Evolutionary conservation across 352 stramenopile genomes (phyloP), one percentile per base, ranked within the genome.

Genomic region (Albugo candida): DNA sequence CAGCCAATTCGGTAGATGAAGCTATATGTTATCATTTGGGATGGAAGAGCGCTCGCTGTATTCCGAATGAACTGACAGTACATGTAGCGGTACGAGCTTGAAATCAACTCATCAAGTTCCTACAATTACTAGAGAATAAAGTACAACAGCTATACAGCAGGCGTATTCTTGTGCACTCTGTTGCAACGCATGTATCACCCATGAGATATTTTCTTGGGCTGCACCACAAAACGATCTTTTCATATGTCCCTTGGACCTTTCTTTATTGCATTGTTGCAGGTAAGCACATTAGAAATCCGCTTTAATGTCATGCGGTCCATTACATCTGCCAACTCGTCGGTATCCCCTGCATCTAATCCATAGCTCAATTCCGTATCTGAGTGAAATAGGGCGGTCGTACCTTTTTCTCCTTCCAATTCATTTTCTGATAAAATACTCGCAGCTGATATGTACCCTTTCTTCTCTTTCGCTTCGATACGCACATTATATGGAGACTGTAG

Each of bases 281-380:
- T 45, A 10, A 89, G 47, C 5, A 84, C 67, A 0, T 70, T 81
- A 24, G 76, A 79, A 43, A 89, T 70, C 16, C 75, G 71, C 51
- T 89, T 89, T 11, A 84, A 67, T 13, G 71, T 86, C 11, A 56
- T 64, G 16, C 73, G 71, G 47, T 86, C 73, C 76, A 89, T 86
- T 16, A 86, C 69, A 19, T 80, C 70, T 41, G 76, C 59, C 2
- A 59, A 51, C 21, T 81, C 72, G 19, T 81, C 65, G 10, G 36
- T n/a, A 10, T 82, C 68, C 83, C 36, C 34, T 8, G 5, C 31
- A 24, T 2, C 37, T n/a, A 36, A 4, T 38, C 11, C 45, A 42
- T 4, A 40, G 10, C 18, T 21, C 24, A 45, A 11, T 48, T 45
- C 34, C 16, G 27, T 2, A 48, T 10, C 31, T 14, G 21, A 20